Evolutionary conservation across 768 basidiomycete genomes (phyloP).

Genomic region (Mycena chlorophos): DNA sequence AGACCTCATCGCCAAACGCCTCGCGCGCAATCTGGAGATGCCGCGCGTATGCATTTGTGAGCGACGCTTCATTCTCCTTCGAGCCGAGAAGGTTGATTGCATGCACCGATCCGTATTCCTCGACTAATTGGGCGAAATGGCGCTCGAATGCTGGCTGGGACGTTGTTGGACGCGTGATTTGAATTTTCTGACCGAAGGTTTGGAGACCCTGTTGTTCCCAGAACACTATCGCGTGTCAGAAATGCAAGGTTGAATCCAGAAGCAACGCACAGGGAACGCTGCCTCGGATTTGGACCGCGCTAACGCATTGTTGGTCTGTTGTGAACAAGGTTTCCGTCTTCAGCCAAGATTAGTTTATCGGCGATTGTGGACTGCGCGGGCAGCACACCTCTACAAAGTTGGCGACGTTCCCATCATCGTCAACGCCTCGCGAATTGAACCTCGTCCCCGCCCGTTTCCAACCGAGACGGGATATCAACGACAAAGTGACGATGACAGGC

Average conservation of each 20-base stretch:
- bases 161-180: conserved; percentile 92
- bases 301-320: conserved; percentile 83
- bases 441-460: conserved; percentile 97
- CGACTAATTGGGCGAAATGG: conserved; percentile 83
- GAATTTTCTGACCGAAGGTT: conserved; percentile 91
- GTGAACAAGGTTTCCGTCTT: conserved; percentile 91
- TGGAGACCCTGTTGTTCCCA: conserved; percentile 98
- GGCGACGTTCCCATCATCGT: conserved; percentile 92
- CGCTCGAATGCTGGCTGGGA: conserved; percentile 97
- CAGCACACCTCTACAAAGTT: conserved; percentile 89
- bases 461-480: conserved; percentile 83
- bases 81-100: conserved; percentile 89
- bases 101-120: conserved; percentile 83
- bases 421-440: conserved; percentile 95
- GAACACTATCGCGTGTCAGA: conserved; percentile 61
- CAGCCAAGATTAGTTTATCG: conserved; percentile 20
- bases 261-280: conserved; percentile 84
- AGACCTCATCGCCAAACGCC: conserved; percentile 65
- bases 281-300: conserved; percentile 92
- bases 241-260: conserved; percentile 18
- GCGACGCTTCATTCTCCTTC: conserved; percentile 87
- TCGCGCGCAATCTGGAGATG: conserved; percentile 71
- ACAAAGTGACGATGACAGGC: conserved; percentile 71
- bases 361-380: conserved; percentile 2
- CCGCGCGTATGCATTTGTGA: conserved; percentile 80